Evolutionary conservation across 805 yeast genomes (phyloP).

Genomic region (Wickerhamomyces kurtzmanii): DNA sequence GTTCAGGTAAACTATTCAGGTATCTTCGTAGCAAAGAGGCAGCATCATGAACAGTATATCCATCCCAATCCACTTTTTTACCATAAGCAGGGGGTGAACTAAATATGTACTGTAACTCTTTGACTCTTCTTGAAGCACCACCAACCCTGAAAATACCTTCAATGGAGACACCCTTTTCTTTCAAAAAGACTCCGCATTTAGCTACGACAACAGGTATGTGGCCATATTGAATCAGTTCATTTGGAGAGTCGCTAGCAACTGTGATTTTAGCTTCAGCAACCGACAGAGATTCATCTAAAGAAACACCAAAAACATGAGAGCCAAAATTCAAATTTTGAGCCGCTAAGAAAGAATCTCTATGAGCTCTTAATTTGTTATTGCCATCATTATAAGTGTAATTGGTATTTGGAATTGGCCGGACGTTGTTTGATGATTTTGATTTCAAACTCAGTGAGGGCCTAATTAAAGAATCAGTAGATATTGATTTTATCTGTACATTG

Average conservation of each 20-base stretch:
- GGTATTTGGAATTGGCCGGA: slow-evolving; percentile 8
- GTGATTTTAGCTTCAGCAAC: slow-evolving; percentile 74
- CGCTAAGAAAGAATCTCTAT: slow-evolving; percentile 27
- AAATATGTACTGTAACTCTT: slow-evolving; percentile 75
- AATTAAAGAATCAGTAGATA: too few relatives aligned
- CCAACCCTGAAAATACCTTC: slow-evolving; percentile 93
- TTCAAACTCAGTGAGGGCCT: slow-evolving; percentile 24
- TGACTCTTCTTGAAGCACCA: slow-evolving; percentile 82
- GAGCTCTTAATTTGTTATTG: slow-evolving; percentile 10
- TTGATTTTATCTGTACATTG: too few relatives aligned
- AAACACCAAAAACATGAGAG: slow-evolving; percentile 66
- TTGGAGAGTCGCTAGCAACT: slow-evolving; percentile 44
- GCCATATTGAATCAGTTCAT: slow-evolving; percentile 71
- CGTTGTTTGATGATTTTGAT: slow-evolving; percentile 22
- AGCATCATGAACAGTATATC: slow-evolving; percentile 93
- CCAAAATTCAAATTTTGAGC: slow-evolving; percentile 25
- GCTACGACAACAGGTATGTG: slow-evolving; percentile 92
- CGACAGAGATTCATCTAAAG: slow-evolving; percentile 57
- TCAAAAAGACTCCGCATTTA: slow-evolving; percentile 81
- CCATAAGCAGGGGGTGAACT: slow-evolving; percentile 89
- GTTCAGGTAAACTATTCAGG: slow-evolving; percentile 84
- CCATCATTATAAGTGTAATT: slow-evolving; percentile 9
- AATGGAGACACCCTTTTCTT: slow-evolving; percentile 64
- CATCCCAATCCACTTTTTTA: slow-evolving; percentile 76
- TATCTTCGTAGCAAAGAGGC: slow-evolving; percentile 83